These are phyloP conservation scores for Fusarium sp. DNA, from an alignment of 2,329 filamentous ascomycete genomes.

Conservation along the genomic window DNA sequence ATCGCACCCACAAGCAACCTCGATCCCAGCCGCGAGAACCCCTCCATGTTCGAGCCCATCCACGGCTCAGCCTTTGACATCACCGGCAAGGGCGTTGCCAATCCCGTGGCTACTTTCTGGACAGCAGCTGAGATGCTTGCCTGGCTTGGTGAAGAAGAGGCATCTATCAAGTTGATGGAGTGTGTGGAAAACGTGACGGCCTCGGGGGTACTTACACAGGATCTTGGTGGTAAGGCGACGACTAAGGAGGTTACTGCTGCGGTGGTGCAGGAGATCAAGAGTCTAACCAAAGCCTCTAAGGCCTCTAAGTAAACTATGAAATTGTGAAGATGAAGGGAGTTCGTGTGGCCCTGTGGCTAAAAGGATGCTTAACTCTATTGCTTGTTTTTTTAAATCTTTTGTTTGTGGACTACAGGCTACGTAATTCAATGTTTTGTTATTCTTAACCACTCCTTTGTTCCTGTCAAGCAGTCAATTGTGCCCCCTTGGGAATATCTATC, in stretches of 20 bases:
- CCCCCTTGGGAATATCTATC: no score
- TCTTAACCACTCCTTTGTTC: no score
- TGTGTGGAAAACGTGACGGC: constrained; percentile 66
- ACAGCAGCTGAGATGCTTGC: constrained; percentile 68
- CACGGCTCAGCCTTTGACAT: constrained; percentile 71
- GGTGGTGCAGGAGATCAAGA: constrained; percentile 46
- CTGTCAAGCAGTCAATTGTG: no score
- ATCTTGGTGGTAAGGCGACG: constrained; percentile 63
- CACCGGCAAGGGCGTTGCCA: constrained; percentile 67
- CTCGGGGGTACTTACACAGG: constrained; percentile 63
- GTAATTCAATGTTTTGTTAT: no score
- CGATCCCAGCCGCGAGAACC: constrained; percentile 67
- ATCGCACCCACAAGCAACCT: constrained; percentile 78
- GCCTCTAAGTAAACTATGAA: background rate
- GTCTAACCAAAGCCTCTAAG: constrained; percentile 35
- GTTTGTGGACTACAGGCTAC: background rate
- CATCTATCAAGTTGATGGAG: constrained; percentile 62
- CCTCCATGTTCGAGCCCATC: constrained; percentile 73
- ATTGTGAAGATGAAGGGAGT: background rate
- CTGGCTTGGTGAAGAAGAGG: constrained; percentile 68
- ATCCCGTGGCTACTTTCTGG: constrained; percentile 71
- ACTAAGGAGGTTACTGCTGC: constrained; percentile 54
- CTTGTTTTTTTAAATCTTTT: background rate
- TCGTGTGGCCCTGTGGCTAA: background rate
- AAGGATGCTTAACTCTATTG: background rate